phyloP scores from a whole-genome alignment of 441 rosid genomes.

The Erodium moschatum region DNA sequence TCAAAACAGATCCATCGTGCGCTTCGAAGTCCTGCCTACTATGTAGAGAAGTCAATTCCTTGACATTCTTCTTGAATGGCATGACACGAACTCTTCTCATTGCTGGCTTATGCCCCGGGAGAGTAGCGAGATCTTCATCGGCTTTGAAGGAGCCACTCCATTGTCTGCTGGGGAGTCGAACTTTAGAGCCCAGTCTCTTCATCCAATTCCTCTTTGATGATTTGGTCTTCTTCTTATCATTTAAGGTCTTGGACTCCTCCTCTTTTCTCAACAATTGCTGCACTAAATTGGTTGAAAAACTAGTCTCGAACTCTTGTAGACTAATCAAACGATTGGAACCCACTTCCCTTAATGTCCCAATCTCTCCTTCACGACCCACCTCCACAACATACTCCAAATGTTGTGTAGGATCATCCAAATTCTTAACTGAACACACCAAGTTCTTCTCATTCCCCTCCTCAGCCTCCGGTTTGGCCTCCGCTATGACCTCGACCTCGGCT shows the following conservation, averaged over 20 bases:
- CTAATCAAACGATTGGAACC: slow-evolving; percentile 23
- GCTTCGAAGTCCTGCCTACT: slow-evolving; percentile 69
- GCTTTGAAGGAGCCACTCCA: not conserved
- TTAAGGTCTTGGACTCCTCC: not conserved
- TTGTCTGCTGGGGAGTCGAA: slow-evolving; percentile 6
- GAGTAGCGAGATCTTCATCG: slow-evolving; percentile 15
- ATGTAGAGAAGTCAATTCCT: slow-evolving; percentile 70
- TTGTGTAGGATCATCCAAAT: slow-evolving; percentile 19
- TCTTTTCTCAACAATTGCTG: not conserved
- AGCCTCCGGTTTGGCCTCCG: not conserved
- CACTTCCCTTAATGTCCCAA: slow-evolving; percentile 19
- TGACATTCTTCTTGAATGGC: slow-evolving; percentile 37
- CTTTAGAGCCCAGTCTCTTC: slow-evolving; percentile 36
- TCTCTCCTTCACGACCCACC: slow-evolving; percentile 23
- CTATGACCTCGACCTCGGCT: too few relatives aligned
- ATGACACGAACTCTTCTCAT: slow-evolving; percentile 41
- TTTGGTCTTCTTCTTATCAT: slow-evolving; percentile 17
- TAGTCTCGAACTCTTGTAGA: slow-evolving; percentile 27
- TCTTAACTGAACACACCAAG: slow-evolving; percentile 29
- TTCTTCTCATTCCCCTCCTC: slow-evolving; percentile 12
- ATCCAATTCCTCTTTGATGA: slow-evolving; percentile 35
- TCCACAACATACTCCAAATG: slow-evolving; percentile 20
- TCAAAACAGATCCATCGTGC: slow-evolving; percentile 61
- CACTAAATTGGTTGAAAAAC: slow-evolving; percentile 25
- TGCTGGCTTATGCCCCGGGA: slow-evolving; percentile 18